These are phyloP conservation scores for Cladosporium colombiae DNA, from an alignment of 2,329 filamentous ascomycete species.

Conservation along the genomic window DNA sequence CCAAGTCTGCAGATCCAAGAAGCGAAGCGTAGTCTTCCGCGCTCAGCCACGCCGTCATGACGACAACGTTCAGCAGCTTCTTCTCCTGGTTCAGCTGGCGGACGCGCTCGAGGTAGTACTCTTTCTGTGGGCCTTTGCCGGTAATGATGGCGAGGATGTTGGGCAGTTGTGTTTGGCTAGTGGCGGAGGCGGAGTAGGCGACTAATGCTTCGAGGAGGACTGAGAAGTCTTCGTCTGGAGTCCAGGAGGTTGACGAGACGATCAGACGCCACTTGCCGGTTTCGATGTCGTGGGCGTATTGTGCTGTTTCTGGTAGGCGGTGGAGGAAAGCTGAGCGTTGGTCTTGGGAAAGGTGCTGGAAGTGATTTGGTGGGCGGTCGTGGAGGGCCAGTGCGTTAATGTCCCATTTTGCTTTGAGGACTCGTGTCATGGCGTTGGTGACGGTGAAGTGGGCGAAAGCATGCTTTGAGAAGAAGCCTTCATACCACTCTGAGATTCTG, in stretches of 20 bases:
- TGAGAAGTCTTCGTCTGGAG: conserved; percentile 91
- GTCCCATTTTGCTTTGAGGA: conserved; percentile 61
- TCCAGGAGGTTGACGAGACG: conserved; percentile 96
- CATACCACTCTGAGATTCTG: conserved; percentile 72
- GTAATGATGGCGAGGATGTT: conserved; percentile 86
- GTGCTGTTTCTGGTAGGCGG: conserved; percentile 63
- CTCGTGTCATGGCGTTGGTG: conserved; percentile 80
- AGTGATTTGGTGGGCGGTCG: conserved; percentile 81
- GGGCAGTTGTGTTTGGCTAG: conserved; percentile 53
- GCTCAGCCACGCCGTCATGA: conserved; percentile 82
- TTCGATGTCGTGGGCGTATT: conserved; percentile 54
- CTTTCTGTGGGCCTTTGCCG: conserved; percentile 84
- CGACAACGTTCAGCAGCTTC: conserved; percentile 67
- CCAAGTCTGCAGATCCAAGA: conserved; percentile 82
- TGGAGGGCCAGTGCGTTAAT: conserved; percentile 71
- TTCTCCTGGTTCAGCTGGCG: conserved; percentile 59
- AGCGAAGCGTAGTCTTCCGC: conserved; percentile 81
- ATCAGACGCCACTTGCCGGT: conserved; percentile 62
- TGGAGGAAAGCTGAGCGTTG: conserved; percentile 63
- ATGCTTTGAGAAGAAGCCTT: conserved; percentile 67
- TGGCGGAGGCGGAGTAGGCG: conserved; percentile 57
- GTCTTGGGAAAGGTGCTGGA: conserved; percentile 64
- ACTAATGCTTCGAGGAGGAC: conserved; percentile 82
- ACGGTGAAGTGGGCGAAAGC: conserved; percentile 81
- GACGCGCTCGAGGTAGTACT: conserved; percentile 70